phyloP scores from a whole-genome alignment of 2,329 filamentous ascomycete species.

The Pezicula rhizophila region DNA sequence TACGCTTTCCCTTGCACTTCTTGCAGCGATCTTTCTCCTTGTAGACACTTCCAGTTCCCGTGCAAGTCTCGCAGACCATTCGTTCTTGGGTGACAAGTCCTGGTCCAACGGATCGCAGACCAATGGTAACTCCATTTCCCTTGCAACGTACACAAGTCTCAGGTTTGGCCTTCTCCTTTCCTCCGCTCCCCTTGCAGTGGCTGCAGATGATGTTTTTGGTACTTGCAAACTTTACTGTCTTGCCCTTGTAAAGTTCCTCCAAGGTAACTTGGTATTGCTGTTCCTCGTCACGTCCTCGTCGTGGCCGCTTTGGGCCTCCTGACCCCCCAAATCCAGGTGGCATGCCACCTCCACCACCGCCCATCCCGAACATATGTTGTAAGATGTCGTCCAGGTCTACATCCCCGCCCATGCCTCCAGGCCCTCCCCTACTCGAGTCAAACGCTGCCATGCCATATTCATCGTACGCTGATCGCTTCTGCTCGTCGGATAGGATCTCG shows the following conservation, averaged over 20 bases:
- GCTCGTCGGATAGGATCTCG: slow-evolving; percentile 93
- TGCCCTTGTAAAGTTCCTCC: slow-evolving; percentile 96
- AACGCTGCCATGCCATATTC: slow-evolving; percentile 94
- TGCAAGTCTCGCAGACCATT: slow-evolving; percentile 75
- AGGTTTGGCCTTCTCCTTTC: slow-evolving; percentile 84
- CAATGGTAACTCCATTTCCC: slow-evolving; percentile 71
- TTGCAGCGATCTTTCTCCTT: slow-evolving; percentile 98
- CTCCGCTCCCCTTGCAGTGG: slow-evolving; percentile 81
- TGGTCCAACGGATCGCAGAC: slow-evolving; percentile 77
- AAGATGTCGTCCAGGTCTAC: slow-evolving; percentile 89
- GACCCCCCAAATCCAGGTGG: slow-evolving; percentile 25
- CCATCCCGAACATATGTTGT: slow-evolving; percentile 84
- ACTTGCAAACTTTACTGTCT: slow-evolving; percentile 93
- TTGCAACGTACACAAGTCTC: slow-evolving; percentile 79
- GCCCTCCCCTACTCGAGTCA: slow-evolving; percentile 62
- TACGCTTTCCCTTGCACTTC: slow-evolving; percentile 93
- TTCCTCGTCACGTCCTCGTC: slow-evolving; percentile 76
- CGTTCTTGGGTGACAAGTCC: slow-evolving; percentile 78
- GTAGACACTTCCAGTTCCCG: slow-evolving; percentile 77
- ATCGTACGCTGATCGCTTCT: slow-evolving; percentile 89
- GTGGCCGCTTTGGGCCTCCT: slow-evolving; percentile 50
- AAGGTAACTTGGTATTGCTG: slow-evolving; percentile 86
- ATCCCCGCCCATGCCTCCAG: slow-evolving; percentile 56
- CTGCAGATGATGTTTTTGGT: slow-evolving; percentile 90
- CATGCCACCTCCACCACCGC: slow-evolving; percentile 47